phyloP scores from a whole-genome alignment of 2,329 filamentous ascomycete genomes.

The Emergomyces orientalis region DNA sequence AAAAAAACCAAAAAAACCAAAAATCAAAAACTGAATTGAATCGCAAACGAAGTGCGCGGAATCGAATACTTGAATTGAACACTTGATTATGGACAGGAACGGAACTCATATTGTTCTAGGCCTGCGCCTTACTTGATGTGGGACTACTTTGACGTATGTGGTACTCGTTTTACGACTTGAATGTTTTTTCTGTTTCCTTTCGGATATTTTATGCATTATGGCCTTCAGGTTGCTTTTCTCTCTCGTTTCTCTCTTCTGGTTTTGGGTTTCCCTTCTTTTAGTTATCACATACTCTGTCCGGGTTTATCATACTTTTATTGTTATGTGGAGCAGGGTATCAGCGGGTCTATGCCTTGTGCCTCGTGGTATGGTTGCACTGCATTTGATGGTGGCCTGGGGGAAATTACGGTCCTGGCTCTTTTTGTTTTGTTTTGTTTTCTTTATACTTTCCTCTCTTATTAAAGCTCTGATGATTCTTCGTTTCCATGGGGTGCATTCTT shows the following conservation, averaged over 20 bases:
- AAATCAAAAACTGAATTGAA: neutral
- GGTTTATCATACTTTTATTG: neutral
- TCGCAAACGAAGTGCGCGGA: neutral
- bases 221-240: neutral
- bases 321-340: slow-evolving; percentile 2
- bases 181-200: neutral
- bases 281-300: neutral
- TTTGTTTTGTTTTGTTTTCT: neutral
- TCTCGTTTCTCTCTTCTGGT: neutral
- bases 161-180: neutral
- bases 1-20: too few relatives aligned
- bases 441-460: neutral
- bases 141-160: neutral
- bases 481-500: neutral
- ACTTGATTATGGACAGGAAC: neutral
- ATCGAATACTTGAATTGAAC: neutral
- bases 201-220: neutral
- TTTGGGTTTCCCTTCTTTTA: neutral
- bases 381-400: slow-evolving; percentile 4
- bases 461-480: neutral
- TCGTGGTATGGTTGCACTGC: slow-evolving; percentile 5
- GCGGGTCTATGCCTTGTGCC: slow-evolving; percentile 3
- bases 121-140: neutral
- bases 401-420: neutral
- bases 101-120: neutral